Evolutionary conservation across 345 rosid genomes (phyloP).

Genomic region (Lepidium africanum): DNA sequence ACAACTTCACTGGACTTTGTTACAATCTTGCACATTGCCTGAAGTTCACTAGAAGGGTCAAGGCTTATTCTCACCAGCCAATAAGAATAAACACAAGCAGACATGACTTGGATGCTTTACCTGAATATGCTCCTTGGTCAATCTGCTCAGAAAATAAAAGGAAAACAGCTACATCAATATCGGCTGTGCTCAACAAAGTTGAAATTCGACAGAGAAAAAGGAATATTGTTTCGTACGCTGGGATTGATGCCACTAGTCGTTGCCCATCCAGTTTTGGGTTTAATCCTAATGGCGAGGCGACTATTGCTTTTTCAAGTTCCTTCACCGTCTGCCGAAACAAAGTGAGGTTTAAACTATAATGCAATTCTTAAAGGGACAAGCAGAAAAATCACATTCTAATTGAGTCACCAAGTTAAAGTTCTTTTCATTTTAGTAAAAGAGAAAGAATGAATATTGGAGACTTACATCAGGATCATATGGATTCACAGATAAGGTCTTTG

Average conservation of each 20-base stretch:
- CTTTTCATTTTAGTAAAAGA: not conserved
- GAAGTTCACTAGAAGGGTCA: not conserved
- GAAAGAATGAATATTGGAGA: not conserved
- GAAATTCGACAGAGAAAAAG: constrained; percentile 2
- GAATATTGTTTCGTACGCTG: constrained; percentile 45
- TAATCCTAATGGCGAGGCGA: constrained; percentile 82
- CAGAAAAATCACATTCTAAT: not conserved
- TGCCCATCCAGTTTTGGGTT: constrained; percentile 80
- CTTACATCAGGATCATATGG: constrained; percentile 91
- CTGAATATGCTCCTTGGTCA: constrained; percentile 91
- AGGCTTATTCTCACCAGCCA: not conserved
- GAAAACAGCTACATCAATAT: too few species aligned
- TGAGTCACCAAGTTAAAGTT: not conserved
- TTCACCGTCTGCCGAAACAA: constrained; percentile 56
- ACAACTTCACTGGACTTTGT: constrained; percentile 83
- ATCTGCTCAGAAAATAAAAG: constrained; percentile 38
- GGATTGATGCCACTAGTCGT: constrained; percentile 74
- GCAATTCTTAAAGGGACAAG: not conserved
- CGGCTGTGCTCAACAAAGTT: not conserved
- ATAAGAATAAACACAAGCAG: not conserved
- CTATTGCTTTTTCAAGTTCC: constrained; percentile 76
- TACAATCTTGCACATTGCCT: constrained; percentile 91
- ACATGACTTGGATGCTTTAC: constrained; percentile 28
- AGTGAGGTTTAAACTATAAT: not conserved
- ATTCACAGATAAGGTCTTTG: constrained; percentile 78